Evolutionary conservation across 192 early-diverging fungal species (phyloP).

Genomic region (Linnemannia hyalina): DNA sequence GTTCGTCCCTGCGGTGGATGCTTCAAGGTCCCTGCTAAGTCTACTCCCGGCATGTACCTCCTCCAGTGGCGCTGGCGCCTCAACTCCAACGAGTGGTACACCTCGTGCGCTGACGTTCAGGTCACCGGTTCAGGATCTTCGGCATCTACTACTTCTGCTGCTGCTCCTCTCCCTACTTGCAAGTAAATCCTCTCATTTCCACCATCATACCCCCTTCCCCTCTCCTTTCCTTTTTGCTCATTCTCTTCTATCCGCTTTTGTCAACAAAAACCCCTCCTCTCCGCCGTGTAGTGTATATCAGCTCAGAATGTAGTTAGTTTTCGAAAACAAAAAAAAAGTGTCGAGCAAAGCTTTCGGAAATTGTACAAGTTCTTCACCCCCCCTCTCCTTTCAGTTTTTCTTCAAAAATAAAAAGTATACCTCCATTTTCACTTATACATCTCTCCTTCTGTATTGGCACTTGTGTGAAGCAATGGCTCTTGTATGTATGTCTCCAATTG

Average conservation of each 20-base stretch:
- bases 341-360: not conserved
- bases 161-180: not conserved
- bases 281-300: not conserved
- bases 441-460: not conserved
- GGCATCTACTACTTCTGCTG: no score
- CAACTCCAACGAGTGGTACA: conserved; percentile 41
- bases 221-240: not conserved
- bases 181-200: not conserved
- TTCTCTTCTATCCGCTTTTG: not conserved
- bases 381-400: not conserved
- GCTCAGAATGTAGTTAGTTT: not conserved
- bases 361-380: not conserved
- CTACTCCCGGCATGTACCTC: conserved; percentile 20
- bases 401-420: conserved; percentile 4
- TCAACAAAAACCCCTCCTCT: not conserved
- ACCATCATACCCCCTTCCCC: not conserved
- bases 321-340: not conserved
- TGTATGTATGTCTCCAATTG: not conserved
- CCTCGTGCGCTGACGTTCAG: conserved; percentile 45
- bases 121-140: not conserved
- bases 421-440: not conserved
- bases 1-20: conserved; percentile 50
- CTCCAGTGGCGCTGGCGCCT: conserved; percentile 53
- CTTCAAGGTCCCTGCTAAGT: conserved; percentile 25
- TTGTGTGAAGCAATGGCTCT: not conserved